A percentile compares a stretch with the other conserved stretches of the same genome.
These are phyloP conservation scores for Dissoconium aciculare DNA, from an alignment of 2,329 filamentous ascomycete genomes.

Conservation along the genomic window DNA sequence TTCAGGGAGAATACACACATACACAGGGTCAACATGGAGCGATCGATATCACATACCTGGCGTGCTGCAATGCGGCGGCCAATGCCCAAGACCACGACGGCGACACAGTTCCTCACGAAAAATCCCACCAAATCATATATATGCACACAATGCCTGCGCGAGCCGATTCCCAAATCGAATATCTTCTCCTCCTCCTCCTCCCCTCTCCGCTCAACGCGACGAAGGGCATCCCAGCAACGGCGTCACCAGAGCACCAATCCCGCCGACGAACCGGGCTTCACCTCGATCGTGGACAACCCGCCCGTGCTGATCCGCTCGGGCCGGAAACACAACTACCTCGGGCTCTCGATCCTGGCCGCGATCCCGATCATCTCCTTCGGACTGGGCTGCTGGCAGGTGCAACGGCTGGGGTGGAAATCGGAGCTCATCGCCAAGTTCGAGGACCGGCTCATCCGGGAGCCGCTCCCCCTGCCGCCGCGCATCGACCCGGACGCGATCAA, in stretches of 20 bases:
- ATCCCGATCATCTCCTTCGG: conserved; percentile 85
- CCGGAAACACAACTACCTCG: conserved; percentile 47
- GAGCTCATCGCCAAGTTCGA: conserved; percentile 82
- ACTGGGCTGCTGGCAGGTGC: conserved; percentile 89
- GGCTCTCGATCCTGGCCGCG: conserved; percentile 33
- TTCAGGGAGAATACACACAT: too few species aligned
- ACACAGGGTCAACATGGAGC: too few species aligned
- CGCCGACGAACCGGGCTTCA: conserved; percentile 66
- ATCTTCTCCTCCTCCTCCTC: too few species aligned
- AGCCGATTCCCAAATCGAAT: too few species aligned
- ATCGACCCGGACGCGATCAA: conserved; percentile 68
- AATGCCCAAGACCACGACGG: too few species aligned
- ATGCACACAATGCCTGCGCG: too few species aligned
- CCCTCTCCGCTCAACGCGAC: too few species aligned
- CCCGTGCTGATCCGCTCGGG: conserved; percentile 63
- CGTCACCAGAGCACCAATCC: conserved; percentile 31
- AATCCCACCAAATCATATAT: too few species aligned
- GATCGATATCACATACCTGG: too few species aligned
- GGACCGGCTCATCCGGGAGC: conserved; percentile 73
- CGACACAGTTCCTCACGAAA: too few species aligned
- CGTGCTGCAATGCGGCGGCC: too few species aligned
- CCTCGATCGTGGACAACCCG: conserved; percentile 76
- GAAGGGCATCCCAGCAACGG: conserved; percentile 19
- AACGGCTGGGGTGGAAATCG: conserved; percentile 86
- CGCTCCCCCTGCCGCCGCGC: conserved; percentile 68